Evolutionary conservation across 257 asterid species (phyloP).

Genomic region (Schizonepeta tenuifolia): DNA sequence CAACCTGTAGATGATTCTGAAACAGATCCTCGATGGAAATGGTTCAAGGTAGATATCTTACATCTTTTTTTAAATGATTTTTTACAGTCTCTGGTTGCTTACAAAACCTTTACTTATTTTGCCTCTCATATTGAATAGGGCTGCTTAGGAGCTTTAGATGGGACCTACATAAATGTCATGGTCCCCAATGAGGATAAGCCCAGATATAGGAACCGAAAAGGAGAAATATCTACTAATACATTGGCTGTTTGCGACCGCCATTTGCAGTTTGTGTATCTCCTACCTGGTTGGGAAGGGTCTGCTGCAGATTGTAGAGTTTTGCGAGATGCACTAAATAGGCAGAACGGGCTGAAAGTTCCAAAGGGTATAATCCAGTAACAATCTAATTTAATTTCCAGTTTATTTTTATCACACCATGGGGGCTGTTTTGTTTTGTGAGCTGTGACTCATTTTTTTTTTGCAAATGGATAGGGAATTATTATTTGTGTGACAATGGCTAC

Average conservation of each 20-base stretch:
- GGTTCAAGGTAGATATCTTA: too few species aligned
- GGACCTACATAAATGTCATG: neutral
- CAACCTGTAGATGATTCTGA: too few species aligned
- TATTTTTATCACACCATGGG: too few species aligned
- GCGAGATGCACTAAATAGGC: neutral
- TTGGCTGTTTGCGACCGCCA: neutral
- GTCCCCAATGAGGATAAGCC: neutral
- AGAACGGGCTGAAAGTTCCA: neutral
- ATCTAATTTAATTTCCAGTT: too few species aligned
- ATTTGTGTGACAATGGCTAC: too few species aligned
- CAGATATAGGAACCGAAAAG: neutral
- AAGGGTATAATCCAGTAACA: neutral
- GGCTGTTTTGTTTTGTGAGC: too few species aligned
- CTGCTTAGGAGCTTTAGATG: neutral
- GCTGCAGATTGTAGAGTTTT: neutral
- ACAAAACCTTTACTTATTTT: too few species aligned
- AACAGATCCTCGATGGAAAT: too few species aligned
- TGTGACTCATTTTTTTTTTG: too few species aligned
- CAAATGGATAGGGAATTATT: too few species aligned
- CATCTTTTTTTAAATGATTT: too few species aligned
- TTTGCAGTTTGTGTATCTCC: neutral
- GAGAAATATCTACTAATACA: neutral
- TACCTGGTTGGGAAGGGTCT: neutral
- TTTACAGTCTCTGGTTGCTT: too few species aligned
- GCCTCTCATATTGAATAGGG: neutral